Evolutionary conservation across 768 basidiomycete species (phyloP).

Genomic region (Tricholoma matsutake): DNA sequence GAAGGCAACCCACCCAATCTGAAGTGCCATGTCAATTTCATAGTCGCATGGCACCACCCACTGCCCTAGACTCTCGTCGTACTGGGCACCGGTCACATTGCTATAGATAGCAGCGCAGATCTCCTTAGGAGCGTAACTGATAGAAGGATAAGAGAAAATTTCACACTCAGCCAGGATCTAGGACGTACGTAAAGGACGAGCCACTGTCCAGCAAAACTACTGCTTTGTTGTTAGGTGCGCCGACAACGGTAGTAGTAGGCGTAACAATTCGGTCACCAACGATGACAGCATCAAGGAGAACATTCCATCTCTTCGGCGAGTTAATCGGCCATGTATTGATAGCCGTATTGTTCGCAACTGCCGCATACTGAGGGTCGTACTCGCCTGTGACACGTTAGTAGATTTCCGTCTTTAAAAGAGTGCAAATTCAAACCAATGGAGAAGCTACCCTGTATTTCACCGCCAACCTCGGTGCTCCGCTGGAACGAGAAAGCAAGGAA

Average conservation of each 20-base stretch:
- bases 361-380: slow-evolving; percentile 57
- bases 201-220: slow-evolving; percentile 80
- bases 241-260: slow-evolving; percentile 51
- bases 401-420: background rate
- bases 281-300: slow-evolving; percentile 72
- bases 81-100: slow-evolving; percentile 58
- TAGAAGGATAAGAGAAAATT: slow-evolving; percentile 4
- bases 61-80: slow-evolving; percentile 46
- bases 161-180: background rate
- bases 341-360: slow-evolving; percentile 50
- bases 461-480: slow-evolving; percentile 48
- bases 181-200: slow-evolving; percentile 71
- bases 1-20: slow-evolving; percentile 56
- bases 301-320: slow-evolving; percentile 68
- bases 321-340: slow-evolving; percentile 74
- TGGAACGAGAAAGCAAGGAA: slow-evolving; percentile 78
- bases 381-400: slow-evolving; percentile 46
- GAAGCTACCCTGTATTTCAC: slow-evolving; percentile 64
- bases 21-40: slow-evolving; percentile 78
- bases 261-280: slow-evolving; percentile 49
- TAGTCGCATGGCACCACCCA: slow-evolving; percentile 74
- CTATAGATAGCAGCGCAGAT: slow-evolving; percentile 71
- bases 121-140: slow-evolving; percentile 65
- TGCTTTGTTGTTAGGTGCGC: slow-evolving; percentile 65
- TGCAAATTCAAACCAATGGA: slow-evolving; percentile 52